A percentile compares a stretch with the other conserved stretches of the same genome.
Conservation (phyloP, 208 protist genomes). For the Crithidia expoeki region DNA sequence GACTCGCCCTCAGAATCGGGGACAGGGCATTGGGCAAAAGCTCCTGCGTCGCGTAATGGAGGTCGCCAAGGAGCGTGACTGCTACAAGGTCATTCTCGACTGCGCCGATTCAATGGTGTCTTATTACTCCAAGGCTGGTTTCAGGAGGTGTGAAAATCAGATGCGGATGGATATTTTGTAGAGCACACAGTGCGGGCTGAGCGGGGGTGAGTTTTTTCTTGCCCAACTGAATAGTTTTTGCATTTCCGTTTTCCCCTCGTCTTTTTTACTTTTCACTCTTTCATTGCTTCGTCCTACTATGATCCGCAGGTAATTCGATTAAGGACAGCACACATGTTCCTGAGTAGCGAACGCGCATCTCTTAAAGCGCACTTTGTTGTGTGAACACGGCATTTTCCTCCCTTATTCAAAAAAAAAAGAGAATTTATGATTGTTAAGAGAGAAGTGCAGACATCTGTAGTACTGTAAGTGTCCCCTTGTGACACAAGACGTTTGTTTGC, state of each 20-base stretch:
- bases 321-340: too few species aligned
- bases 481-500: too few species aligned
- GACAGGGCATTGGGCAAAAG: slow-evolving; percentile 54
- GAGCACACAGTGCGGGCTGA: neutral
- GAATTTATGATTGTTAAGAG: too few species aligned
- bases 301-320: neutral
- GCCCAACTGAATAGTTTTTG: neutral
- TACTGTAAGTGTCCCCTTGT: too few species aligned
- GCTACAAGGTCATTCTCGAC: slow-evolving; percentile 91
- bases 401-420: neutral
- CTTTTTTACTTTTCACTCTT: neutral
- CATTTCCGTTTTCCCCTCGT: neutral
- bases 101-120: slow-evolving; percentile 47
- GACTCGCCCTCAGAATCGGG: slow-evolving; percentile 56
- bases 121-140: slow-evolving; percentile 80
- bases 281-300: neutral
- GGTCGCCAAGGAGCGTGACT: slow-evolving; percentile 48
- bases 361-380: too few species aligned
- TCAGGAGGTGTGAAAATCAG: slow-evolving; percentile 59
- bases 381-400: too few species aligned
- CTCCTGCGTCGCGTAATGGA: slow-evolving; percentile 55
- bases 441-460: too few species aligned
- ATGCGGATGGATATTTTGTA: slow-evolving; percentile 65
- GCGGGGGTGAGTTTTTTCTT: neutral
- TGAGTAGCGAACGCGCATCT: too few species aligned